These are phyloP conservation scores for Nitzschia palea DNA, from an alignment of 108 stramenopile genomes.

Conservation along the genomic window DNA sequence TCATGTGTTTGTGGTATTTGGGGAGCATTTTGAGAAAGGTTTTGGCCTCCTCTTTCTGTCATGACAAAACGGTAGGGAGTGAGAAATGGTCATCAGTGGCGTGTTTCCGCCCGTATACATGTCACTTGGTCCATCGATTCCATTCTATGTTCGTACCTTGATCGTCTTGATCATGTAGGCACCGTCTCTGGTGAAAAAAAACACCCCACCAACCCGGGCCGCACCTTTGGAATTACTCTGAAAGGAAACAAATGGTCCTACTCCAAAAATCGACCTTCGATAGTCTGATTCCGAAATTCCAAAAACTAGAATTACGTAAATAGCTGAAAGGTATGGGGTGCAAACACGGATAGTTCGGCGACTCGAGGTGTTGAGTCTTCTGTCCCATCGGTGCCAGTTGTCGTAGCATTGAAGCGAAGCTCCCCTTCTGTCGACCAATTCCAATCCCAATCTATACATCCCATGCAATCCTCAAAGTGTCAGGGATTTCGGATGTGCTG, in stretches of 20 bases:
- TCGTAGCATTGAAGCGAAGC: not conserved
- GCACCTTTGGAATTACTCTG: conserved; percentile 89
- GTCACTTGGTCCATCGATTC: no score
- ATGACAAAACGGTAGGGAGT: not conserved
- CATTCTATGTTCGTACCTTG: conserved; percentile 30
- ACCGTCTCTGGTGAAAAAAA: conserved; percentile 88
- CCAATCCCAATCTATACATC: conserved; percentile 10
- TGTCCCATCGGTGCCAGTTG: not conserved
- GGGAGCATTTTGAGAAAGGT: conserved; percentile 74
- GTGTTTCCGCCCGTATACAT: no score
- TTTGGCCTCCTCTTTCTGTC: conserved; percentile 58
- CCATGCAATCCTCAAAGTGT: no score
- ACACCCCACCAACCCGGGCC: conserved; percentile 69
- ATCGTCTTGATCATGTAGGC: conserved; percentile 90
- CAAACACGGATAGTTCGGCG: conserved; percentile 34
- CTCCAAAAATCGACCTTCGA: conserved; percentile 52
- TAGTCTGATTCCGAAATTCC: conserved; percentile 59
- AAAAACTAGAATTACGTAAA: conserved; percentile 62
- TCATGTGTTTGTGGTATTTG: conserved; percentile 77
- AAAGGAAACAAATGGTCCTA: conserved; percentile 75
- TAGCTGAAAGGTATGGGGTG: conserved; percentile 63
- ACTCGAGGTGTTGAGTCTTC: not conserved
- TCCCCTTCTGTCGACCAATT: conserved; percentile 13
- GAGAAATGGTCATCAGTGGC: not conserved
- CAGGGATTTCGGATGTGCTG: no score